A percentile compares a stretch with the other conserved stretches of the same genome.
Evolutionary conservation across 2,329 filamentous ascomycete species (phyloP).

Genomic region (Penicillium corylophilum): DNA sequence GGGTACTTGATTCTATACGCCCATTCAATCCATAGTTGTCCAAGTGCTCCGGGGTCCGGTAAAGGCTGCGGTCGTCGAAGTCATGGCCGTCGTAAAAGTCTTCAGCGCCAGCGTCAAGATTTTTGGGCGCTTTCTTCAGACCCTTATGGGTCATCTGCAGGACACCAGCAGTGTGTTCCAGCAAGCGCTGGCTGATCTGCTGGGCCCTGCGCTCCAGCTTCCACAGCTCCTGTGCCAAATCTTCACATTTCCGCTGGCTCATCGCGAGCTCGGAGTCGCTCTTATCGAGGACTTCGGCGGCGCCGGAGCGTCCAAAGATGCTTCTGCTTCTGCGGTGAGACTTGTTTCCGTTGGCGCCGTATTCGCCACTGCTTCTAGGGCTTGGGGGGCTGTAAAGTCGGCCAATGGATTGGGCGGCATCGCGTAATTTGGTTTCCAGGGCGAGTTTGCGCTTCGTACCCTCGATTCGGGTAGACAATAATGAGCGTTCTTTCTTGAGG

Average conservation of each 20-base stretch:
- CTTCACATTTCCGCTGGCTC: constrained; percentile 79
- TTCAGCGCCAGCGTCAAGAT: constrained; percentile 65
- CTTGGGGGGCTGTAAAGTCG: constrained; percentile 70
- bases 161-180: constrained; percentile 90
- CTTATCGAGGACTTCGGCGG: constrained; percentile 43
- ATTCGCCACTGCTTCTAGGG: constrained; percentile 51
- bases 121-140: constrained; percentile 58
- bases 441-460: constrained; percentile 78
- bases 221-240: constrained; percentile 77
- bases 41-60: constrained; percentile 65
- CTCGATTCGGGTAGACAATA: constrained; percentile 73
- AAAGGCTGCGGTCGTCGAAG: constrained; percentile 76
- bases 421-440: constrained; percentile 89
- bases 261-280: constrained; percentile 72
- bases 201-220: constrained; percentile 73
- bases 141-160: constrained; percentile 84
- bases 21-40: constrained; percentile 47
- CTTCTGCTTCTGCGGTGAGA: constrained; percentile 55
- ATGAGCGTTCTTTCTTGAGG: constrained; percentile 80
- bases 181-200: constrained; percentile 70
- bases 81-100: constrained; percentile 68
- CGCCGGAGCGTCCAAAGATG: constrained; percentile 48
- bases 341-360: constrained; percentile 37
- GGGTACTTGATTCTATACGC: constrained; percentile 17
- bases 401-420: constrained; percentile 84